Evolutionary conservation across 345 rosid species (phyloP).

Genomic region (Fremontodendron californicum): DNA sequence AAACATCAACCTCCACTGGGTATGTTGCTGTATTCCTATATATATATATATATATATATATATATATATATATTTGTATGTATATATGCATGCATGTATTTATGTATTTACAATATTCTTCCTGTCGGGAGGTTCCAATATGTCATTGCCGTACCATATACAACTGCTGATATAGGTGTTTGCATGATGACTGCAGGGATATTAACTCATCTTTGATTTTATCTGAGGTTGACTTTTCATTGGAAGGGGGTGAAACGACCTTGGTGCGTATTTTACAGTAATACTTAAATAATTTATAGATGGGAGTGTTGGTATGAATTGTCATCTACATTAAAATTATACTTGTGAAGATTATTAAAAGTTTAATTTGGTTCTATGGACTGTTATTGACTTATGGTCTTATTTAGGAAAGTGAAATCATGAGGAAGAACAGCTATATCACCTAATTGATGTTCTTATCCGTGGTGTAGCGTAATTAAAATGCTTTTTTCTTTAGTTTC

Average conservation of each 20-base stretch:
- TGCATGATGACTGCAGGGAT: conserved; percentile 47
- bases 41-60: not conserved
- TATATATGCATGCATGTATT: not conserved
- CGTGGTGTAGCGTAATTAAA: conserved; percentile 5
- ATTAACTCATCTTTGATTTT: conserved; percentile 46
- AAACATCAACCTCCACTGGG: conserved; percentile 35
- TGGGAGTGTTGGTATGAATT: not conserved
- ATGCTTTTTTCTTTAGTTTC: not conserved
- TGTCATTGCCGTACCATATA: not conserved
- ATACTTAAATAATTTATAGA: conserved; percentile 1
- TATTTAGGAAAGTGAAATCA: not conserved
- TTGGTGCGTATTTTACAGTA: conserved; percentile 50
- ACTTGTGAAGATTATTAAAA: not conserved
- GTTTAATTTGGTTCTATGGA: not conserved
- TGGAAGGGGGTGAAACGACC: conserved; percentile 61
- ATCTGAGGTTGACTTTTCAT: conserved; percentile 59
- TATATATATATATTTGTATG: not conserved
- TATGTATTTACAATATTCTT: not conserved
- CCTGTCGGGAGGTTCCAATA: not conserved
- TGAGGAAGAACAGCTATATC: not conserved
- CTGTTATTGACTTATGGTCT: not conserved
- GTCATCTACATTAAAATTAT: not conserved
- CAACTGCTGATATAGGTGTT: conserved; percentile 16
- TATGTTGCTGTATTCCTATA: conserved; percentile 16
- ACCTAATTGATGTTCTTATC: conserved; percentile 14